A percentile compares a stretch with the other conserved stretches of the same genome.
phyloP scores from a whole-genome alignment of 2,329 filamentous ascomycete species.

The Aurifilum marmelostoma region DNA sequence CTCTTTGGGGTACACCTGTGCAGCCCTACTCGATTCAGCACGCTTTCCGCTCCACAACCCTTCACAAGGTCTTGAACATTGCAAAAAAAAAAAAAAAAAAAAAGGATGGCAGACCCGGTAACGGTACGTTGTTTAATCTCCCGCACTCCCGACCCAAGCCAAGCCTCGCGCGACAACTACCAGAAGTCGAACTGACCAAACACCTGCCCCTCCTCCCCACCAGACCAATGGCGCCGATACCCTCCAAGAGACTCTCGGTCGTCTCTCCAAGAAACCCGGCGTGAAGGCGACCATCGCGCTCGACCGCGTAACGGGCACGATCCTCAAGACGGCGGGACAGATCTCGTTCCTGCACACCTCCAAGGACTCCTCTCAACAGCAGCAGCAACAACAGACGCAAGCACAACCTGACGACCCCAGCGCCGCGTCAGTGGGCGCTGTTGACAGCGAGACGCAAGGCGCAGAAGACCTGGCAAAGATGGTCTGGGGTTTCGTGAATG shows the following conservation, averaged over 20 bases:
- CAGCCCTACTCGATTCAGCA: not conserved
- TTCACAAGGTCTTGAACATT: not conserved
- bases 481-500: slow-evolving; percentile 76
- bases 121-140: slow-evolving; percentile 15
- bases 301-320: slow-evolving; percentile 70
- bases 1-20: not conserved
- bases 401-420: slow-evolving; percentile 40
- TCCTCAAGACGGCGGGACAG: slow-evolving; percentile 75
- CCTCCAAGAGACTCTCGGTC: slow-evolving; percentile 67
- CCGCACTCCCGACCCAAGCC: too few relatives aligned
- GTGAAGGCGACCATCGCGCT: slow-evolving; percentile 79
- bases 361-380: slow-evolving; percentile 30
- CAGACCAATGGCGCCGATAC: slow-evolving; percentile 58
- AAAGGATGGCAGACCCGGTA: slow-evolving; percentile 34
- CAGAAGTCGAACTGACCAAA: not conserved
- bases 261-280: slow-evolving; percentile 75
- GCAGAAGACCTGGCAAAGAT: slow-evolving; percentile 75
- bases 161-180: not conserved
- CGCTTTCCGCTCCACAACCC: not conserved
- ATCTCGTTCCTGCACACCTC: slow-evolving; percentile 60
- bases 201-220: slow-evolving; percentile 17
- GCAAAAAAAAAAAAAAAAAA: not conserved
- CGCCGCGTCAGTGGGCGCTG: slow-evolving; percentile 39
- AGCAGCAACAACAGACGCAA: slow-evolving; percentile 26
- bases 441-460: slow-evolving; percentile 57